Evolutionary conservation across 2,329 filamentous ascomycete genomes (phyloP).

Genomic region (Epichloe sylvatica): DNA sequence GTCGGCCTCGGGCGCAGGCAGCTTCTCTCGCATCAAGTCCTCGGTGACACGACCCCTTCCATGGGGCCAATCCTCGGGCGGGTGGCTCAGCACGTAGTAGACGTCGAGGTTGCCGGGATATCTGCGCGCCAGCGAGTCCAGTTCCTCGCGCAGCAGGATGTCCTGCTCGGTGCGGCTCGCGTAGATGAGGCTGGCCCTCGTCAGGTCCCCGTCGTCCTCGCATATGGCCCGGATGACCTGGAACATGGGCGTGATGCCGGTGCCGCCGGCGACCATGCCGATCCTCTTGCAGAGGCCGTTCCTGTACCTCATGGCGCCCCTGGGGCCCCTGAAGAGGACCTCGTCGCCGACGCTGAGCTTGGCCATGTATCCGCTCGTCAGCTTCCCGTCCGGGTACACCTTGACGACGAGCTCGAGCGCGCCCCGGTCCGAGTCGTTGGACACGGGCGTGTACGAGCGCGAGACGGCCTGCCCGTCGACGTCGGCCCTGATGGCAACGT

Average conservation of each 20-base stretch:
- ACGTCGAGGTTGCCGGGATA: too few relatives aligned
- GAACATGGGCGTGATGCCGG: constrained; percentile 19
- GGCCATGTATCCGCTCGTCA: constrained; percentile 36
- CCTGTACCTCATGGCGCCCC: constrained; percentile 40
- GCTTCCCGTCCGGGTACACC: constrained; percentile 34
- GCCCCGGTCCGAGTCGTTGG: constrained; percentile 36
- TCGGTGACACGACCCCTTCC: constrained; percentile 36
- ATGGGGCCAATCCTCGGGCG: constrained; percentile 32
- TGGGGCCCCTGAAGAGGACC: constrained; percentile 40
- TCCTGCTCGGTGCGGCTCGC: constrained; percentile 44
- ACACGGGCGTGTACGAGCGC: constrained; percentile 41
- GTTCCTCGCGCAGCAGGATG: too few relatives aligned
- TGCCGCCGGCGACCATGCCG: constrained; percentile 30
- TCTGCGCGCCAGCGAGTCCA: too few relatives aligned
- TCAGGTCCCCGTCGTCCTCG: constrained; percentile 44
- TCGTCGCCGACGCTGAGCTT: constrained; percentile 33
- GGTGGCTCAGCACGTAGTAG: constrained; percentile 35
- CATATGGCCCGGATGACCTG: constrained; percentile 51
- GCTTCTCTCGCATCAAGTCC: constrained; percentile 31
- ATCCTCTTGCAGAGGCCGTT: constrained; percentile 28
- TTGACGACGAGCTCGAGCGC: constrained; percentile 37
- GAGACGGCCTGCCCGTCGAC: constrained; percentile 31
- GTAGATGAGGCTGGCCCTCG: constrained; percentile 42
- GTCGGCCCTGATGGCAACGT: constrained; percentile 36
- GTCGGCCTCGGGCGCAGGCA: constrained; percentile 32